phyloP scores from a whole-genome alignment of 306 rosid species.

The Malus orientalis region DNA sequence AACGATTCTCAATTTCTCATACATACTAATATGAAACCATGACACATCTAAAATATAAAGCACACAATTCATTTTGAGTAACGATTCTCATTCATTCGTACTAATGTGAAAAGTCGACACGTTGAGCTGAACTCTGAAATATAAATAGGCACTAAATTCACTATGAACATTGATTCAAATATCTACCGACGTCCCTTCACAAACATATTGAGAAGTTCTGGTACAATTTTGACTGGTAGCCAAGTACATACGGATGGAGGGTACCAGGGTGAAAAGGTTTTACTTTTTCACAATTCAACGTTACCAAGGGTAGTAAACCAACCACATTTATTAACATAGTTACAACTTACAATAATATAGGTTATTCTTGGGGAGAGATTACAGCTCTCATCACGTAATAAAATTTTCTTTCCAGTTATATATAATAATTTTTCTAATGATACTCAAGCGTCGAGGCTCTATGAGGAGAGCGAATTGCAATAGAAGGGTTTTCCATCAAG shows the following conservation, averaged over 20 bases:
- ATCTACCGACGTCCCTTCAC: too few relatives aligned
- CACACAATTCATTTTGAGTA: background rate
- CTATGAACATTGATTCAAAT: too few relatives aligned
- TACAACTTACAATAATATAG: background rate
- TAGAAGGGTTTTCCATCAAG: background rate
- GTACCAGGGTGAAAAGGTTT: background rate
- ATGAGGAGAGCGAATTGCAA: too few relatives aligned
- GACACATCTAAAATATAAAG: background rate
- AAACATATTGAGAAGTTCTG: background rate
- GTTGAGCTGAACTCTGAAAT: background rate
- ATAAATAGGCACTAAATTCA: background rate
- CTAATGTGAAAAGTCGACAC: background rate
- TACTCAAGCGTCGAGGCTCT: too few relatives aligned
- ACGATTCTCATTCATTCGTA: too few relatives aligned
- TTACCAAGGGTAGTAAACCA: background rate
- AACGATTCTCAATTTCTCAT: background rate
- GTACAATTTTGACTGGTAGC: background rate
- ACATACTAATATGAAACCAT: background rate
- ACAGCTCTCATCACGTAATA: too few relatives aligned
- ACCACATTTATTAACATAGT: background rate
- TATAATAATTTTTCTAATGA: too few relatives aligned
- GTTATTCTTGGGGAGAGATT: background rate
- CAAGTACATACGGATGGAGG: background rate
- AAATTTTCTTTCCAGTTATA: too few relatives aligned
- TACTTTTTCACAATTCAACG: background rate